Base-by-base conservation (phyloP, 2,329 filamentous ascomycete species). In the Tolypocladium guangdongense region DNA sequence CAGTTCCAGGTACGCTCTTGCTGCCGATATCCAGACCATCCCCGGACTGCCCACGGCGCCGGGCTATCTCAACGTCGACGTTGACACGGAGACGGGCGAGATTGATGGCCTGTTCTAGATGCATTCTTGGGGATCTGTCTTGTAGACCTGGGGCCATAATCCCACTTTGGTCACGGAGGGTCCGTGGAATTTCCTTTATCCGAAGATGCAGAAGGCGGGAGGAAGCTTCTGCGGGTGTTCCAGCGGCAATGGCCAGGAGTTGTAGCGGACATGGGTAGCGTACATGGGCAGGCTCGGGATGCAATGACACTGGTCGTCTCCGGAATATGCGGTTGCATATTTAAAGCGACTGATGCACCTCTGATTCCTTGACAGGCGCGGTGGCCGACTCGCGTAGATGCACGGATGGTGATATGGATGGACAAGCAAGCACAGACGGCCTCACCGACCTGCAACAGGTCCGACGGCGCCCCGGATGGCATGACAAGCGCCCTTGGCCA, bases 11-110 rank as follows among this genome's bases (percentile, higher is more conserved):
- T 96, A 96, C 63, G 93, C 93, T 7, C 80, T 97, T 57, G 93
- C 93, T 52, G 93, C 93, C 16, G 93, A 99, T 66, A 97, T 99
- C 60, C 93, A 97, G 77, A 99, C 93, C 1, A 99, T 99, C 59
- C 93, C 93, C 16, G 93, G 93, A 57, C 76, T 99, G 59, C 92
- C 92, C 11, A 97, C 93, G 10, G 92, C 92, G 22, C 93, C 92
- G 10, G 93, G 93, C 12, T 97, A 97, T 67, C 76, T 97, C 57
- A 96, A 96, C 64, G 91, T 96, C 47, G 92, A 96, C 61, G 85
- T 87, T 38, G 86, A 92, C 63, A 72, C 77, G 7, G 86, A 90
- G 74, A 91, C 86, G n/a, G 88, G 88, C 52, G 87, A 92, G 73
- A 89, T 92, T 59, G 83, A 89, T 55, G 88, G 93, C 6, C 80